Percentiles rank a stretch among this genome's conserved stretches.
These are phyloP conservation scores for Vaccinium macrocarpon DNA, from an alignment of 148 eudicot genomes.

Conservation along the genomic window DNA sequence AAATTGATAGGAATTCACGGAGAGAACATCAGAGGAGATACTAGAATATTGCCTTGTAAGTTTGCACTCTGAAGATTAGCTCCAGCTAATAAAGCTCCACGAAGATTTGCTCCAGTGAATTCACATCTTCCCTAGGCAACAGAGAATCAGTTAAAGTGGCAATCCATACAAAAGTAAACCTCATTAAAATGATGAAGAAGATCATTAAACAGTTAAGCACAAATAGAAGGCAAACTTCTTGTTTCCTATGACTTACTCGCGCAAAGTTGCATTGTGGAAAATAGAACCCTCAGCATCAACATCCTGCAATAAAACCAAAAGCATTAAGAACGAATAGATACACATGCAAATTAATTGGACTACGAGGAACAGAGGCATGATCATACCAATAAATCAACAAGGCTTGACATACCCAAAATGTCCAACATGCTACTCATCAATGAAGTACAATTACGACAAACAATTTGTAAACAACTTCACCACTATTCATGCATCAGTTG, in stretches of 20 bases:
- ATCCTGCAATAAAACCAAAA: constrained; percentile 49
- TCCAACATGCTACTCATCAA: not conserved
- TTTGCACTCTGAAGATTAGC: constrained; percentile 94
- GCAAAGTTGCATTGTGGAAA: constrained; percentile 86
- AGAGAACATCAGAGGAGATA: constrained; percentile 8
- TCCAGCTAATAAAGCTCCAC: constrained; percentile 81
- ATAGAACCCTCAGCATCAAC: constrained; percentile 85
- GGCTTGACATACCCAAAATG: not conserved
- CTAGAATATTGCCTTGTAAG: constrained; percentile 58
- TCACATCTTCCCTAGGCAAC: constrained; percentile 82
- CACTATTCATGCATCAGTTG: not conserved
- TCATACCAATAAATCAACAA: not conserved
- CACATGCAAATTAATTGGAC: not conserved
- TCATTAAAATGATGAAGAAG: constrained; percentile 1
- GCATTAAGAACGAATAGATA: not conserved
- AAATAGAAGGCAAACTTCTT: constrained; percentile 6
- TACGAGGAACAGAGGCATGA: not conserved
- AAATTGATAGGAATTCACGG: not conserved
- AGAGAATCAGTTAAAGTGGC: constrained; percentile 28
- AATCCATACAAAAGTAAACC: constrained; percentile 19
- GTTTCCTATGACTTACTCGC: constrained; percentile 61
- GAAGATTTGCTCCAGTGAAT: constrained; percentile 94
- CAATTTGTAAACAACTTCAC: not conserved
- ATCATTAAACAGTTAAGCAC: not conserved
- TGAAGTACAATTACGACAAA: not conserved